These are phyloP conservation scores for Neonectria sp. DNA, from an alignment of 2,329 filamentous ascomycete species.

Conservation along the genomic window DNA sequence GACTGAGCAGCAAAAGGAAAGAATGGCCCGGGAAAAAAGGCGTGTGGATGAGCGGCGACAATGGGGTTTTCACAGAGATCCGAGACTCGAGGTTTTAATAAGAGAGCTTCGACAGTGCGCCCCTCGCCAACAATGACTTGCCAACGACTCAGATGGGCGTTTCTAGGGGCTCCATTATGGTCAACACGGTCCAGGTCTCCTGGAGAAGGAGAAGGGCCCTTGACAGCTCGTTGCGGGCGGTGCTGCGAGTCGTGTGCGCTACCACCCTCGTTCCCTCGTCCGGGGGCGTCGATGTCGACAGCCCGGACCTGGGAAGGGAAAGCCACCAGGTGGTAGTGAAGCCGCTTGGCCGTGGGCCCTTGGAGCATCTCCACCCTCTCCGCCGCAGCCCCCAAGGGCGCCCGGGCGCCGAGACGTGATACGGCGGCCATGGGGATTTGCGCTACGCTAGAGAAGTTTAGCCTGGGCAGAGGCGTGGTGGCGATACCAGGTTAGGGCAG, in stretches of 20 bases:
- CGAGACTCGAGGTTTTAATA: not conserved
- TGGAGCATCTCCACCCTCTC: slow-evolving; percentile 15
- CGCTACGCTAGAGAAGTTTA: slow-evolving; percentile 20
- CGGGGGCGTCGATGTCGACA: slow-evolving; percentile 19
- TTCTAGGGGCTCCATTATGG: slow-evolving; percentile 22
- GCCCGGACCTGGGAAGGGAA: slow-evolving; percentile 21
- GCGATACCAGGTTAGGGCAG: not conserved
- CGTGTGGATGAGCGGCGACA: slow-evolving; percentile 17
- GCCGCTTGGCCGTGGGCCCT: not conserved
- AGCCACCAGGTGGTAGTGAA: not conserved
- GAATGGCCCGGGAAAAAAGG: slow-evolving; percentile 19
- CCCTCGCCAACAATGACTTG: slow-evolving; percentile 10
- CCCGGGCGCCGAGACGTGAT: slow-evolving; percentile 20
- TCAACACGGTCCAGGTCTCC: slow-evolving; percentile 28
- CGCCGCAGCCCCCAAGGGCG: slow-evolving; percentile 12
- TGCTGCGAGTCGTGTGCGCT: slow-evolving; percentile 41
- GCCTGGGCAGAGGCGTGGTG: slow-evolving; percentile 4
- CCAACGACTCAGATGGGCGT: slow-evolving; percentile 4
- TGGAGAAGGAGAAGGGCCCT: slow-evolving; percentile 29
- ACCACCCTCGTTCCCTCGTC: slow-evolving; percentile 17
- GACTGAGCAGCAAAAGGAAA: slow-evolving; percentile 22
- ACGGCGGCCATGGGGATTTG: slow-evolving; percentile 22
- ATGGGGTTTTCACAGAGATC: slow-evolving; percentile 14
- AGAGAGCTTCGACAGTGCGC: not conserved
- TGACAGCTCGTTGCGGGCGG: slow-evolving; percentile 36